phyloP scores from a whole-genome alignment of 148 eudicot genomes.

The Simmondsia chinensis region DNA sequence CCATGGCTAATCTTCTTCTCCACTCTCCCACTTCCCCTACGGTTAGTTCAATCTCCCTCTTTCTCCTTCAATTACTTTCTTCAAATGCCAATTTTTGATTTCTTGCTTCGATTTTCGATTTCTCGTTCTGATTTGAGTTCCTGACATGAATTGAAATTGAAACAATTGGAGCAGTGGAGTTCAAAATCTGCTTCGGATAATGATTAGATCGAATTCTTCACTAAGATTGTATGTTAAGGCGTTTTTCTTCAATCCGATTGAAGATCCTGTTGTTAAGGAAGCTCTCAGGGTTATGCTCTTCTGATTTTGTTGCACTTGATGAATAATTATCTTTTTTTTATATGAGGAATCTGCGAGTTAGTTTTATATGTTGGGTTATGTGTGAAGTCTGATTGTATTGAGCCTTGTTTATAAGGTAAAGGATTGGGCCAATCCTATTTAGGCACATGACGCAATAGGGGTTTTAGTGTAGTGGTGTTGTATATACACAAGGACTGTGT shows the following conservation, averaged over 20 bases:
- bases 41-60: background rate
- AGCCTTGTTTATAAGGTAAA: too few relatives aligned
- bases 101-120: background rate
- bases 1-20: slow-evolving; percentile 9
- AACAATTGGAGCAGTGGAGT: slow-evolving; percentile 10
- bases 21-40: slow-evolving; percentile 1
- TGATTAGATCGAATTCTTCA: background rate
- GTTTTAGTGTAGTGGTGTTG: too few relatives aligned
- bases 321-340: too few relatives aligned
- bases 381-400: too few relatives aligned
- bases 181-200: slow-evolving; percentile 1
- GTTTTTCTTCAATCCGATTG: slow-evolving; percentile 31
- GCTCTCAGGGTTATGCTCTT: slow-evolving; percentile 59
- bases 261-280: slow-evolving; percentile 44
- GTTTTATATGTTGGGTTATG: too few relatives aligned
- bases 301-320: too few relatives aligned
- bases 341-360: too few relatives aligned
- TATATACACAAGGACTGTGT: too few relatives aligned
- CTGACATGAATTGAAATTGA: too few relatives aligned
- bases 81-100: background rate
- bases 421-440: too few relatives aligned
- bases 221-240: slow-evolving; percentile 15
- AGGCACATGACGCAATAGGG: too few relatives aligned
- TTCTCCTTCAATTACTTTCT: background rate
- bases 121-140: too few relatives aligned